Percentiles rank a stretch among this genome's conserved stretches.
Evolutionary conservation across 2,329 filamentous ascomycete species (phyloP).

Genomic region (Fusarium sp.): DNA sequence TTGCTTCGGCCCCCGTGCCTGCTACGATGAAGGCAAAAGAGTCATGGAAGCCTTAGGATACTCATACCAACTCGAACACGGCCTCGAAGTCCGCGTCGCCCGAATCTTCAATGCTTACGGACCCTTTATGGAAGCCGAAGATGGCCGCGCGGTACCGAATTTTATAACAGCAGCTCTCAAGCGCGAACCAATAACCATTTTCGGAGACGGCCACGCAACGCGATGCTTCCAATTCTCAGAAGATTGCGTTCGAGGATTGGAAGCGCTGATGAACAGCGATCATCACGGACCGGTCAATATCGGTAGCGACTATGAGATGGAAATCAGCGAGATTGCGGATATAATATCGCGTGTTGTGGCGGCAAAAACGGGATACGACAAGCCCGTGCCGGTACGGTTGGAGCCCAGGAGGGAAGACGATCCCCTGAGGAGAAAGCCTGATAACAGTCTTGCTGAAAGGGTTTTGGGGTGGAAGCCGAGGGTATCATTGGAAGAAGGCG

Average conservation of each 20-base stretch:
- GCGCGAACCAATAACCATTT: slow-evolving; percentile 32
- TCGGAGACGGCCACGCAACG: slow-evolving; percentile 30
- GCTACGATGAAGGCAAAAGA: slow-evolving; percentile 57
- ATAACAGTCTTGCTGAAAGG: slow-evolving; percentile 18
- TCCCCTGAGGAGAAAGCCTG: slow-evolving; percentile 28
- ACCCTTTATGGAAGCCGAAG: slow-evolving; percentile 21
- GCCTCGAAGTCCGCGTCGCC: slow-evolving; percentile 38
- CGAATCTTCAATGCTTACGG: slow-evolving; percentile 40
- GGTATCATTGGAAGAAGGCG: slow-evolving; percentile 24
- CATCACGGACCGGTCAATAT: slow-evolving; percentile 30
- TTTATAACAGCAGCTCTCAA: slow-evolving; percentile 35
- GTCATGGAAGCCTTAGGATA: slow-evolving; percentile 53
- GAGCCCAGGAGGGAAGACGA: slow-evolving; percentile 35
- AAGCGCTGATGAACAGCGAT: slow-evolving; percentile 37
- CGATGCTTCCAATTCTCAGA: slow-evolving; percentile 30
- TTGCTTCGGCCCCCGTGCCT: slow-evolving; percentile 53
- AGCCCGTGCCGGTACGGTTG: slow-evolving; percentile 13
- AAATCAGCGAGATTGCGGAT: slow-evolving; percentile 26
- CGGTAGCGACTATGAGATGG: slow-evolving; percentile 32
- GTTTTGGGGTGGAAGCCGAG: slow-evolving; percentile 28
- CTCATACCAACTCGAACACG: slow-evolving; percentile 35
- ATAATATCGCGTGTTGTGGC: slow-evolving; percentile 32
- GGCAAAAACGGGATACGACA: slow-evolving; percentile 5
- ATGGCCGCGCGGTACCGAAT: slow-evolving; percentile 34
- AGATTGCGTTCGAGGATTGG: slow-evolving; percentile 24